Percentiles rank a stretch among this genome's conserved stretches.
Conservation (phyloP, 2,329 filamentous ascomycete species). For the Sphaerulina populicola region DNA sequence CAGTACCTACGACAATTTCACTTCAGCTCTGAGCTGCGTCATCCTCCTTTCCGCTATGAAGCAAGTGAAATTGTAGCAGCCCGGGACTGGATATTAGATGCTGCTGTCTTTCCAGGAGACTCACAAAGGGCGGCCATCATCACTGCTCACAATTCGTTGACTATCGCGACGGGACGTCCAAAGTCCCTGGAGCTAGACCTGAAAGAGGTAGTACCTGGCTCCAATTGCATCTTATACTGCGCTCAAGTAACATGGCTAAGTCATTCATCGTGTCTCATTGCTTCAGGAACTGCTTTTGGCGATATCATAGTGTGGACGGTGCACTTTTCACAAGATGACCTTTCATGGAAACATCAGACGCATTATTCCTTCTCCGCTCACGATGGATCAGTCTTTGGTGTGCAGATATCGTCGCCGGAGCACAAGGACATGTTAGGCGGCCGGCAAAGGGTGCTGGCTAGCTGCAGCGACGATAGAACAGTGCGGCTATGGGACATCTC, state of each 20-base stretch:
- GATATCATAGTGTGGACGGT: conserved; percentile 88
- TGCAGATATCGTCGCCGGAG: conserved; percentile 58
- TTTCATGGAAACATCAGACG: conserved; percentile 33
- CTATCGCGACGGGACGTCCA: conserved; percentile 29
- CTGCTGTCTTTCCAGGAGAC: conserved; percentile 20
- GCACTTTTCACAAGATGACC: conserved; percentile 20
- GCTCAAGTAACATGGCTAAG: conserved; percentile 62
- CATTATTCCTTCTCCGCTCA: conserved; percentile 59
- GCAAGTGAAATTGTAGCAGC: conserved; percentile 43
- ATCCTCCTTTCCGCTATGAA: conserved; percentile 17
- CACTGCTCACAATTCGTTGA: conserved; percentile 79
- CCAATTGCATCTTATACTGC: conserved; percentile 80
- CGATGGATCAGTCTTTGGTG: conserved; percentile 88
- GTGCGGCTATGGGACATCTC: conserved; percentile 81
- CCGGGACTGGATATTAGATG: conserved; percentile 72
- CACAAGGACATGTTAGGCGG: conserved; percentile 34
- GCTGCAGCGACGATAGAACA: conserved; percentile 90
- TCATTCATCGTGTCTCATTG: conserved; percentile 57
- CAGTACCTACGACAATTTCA: conserved; percentile 9
- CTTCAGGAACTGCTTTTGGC: conserved; percentile 87
- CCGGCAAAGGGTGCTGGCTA: conserved; percentile 60
- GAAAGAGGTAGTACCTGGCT: conserved; percentile 48
- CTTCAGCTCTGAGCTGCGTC: neutral
- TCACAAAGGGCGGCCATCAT: conserved; percentile 49
- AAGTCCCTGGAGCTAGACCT: conserved; percentile 2